phyloP scores from a whole-genome alignment of 176 grass and related monocot species.

The Tillandsia fasciculata region DNA sequence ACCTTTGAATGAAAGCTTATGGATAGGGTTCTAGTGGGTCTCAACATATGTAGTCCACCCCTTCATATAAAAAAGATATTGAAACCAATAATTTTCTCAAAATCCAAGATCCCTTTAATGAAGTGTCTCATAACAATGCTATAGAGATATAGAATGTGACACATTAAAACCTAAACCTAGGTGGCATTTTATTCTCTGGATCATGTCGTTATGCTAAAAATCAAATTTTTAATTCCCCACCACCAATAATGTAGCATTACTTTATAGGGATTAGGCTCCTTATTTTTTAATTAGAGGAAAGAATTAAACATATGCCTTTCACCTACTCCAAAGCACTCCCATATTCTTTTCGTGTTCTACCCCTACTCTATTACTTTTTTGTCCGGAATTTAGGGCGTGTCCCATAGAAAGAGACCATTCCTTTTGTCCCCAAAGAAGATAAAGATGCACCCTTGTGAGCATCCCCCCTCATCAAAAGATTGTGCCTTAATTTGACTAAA shows the following conservation, averaged over 20 bases:
- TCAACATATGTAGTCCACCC: background rate
- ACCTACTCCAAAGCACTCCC: slow-evolving; percentile 25
- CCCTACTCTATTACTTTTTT: slow-evolving; percentile 23
- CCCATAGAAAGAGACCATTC: slow-evolving; percentile 30
- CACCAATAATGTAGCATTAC: background rate
- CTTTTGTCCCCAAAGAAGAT: slow-evolving; percentile 14
- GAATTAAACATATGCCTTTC: too few relatives aligned
- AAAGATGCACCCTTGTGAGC: too few relatives aligned
- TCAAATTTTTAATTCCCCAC: too few relatives aligned
- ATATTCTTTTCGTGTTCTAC: slow-evolving; percentile 39
- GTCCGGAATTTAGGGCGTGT: slow-evolving; percentile 31
- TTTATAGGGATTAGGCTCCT: background rate
- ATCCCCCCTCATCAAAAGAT: too few relatives aligned
- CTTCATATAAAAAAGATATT: background rate
- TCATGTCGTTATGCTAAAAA: background rate
- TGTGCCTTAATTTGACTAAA: too few relatives aligned
- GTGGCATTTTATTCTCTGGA: slow-evolving; percentile 6
- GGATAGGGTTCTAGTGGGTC: background rate
- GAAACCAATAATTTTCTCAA: slow-evolving; percentile 7
- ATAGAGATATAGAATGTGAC: background rate
- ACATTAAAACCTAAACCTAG: slow-evolving; percentile 13
- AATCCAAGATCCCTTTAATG: background rate
- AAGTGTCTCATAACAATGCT: slow-evolving; percentile 3
- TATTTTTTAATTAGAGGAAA: background rate
- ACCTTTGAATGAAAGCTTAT: background rate